phyloP scores from a whole-genome alignment of 805 yeast species.

The Yueomyces sp. region DNA sequence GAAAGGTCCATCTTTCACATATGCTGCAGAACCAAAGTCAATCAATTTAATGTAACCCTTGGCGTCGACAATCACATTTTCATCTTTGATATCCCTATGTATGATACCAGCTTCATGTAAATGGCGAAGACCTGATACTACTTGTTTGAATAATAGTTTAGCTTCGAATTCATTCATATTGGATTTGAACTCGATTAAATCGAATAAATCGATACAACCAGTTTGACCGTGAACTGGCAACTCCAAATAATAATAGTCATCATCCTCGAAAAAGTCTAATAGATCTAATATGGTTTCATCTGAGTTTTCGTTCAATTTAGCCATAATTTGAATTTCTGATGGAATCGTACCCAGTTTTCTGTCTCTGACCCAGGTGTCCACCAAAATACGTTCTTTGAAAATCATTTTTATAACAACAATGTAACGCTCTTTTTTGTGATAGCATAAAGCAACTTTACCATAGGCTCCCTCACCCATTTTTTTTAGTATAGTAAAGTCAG shows the following conservation, averaged over 20 bases:
- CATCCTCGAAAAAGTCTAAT: conserved; percentile 88
- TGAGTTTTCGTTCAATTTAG: conserved; percentile 59
- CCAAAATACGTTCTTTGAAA: conserved; percentile 81
- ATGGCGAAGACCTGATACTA: conserved; percentile 67
- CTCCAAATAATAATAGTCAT: conserved; percentile 76
- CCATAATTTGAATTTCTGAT: conserved; percentile 89
- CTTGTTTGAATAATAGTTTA: conserved; percentile 63
- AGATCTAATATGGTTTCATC: conserved; percentile 81
- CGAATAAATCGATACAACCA: conserved; percentile 89
- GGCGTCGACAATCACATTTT: conserved; percentile 78
- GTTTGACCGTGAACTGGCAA: conserved; percentile 82
- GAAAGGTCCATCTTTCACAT: conserved; percentile 81
- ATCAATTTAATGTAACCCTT: conserved; percentile 72
- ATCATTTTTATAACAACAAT: conserved; percentile 77
- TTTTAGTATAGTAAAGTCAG: conserved; percentile 58
- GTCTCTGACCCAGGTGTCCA: conserved; percentile 96
- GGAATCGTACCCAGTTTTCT: conserved; percentile 86
- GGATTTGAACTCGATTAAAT: conserved; percentile 74
- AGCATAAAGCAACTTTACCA: conserved; percentile 79
- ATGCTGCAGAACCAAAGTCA: conserved; percentile 94
- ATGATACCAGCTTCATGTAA: conserved; percentile 78
- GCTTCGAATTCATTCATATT: conserved; percentile 73
- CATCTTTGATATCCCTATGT: conserved; percentile 92
- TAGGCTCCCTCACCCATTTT: conserved; percentile 94
- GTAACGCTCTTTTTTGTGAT: conserved; percentile 49